Conservation (phyloP, 257 asterid genomes). For the Misopates orontium region DNA sequence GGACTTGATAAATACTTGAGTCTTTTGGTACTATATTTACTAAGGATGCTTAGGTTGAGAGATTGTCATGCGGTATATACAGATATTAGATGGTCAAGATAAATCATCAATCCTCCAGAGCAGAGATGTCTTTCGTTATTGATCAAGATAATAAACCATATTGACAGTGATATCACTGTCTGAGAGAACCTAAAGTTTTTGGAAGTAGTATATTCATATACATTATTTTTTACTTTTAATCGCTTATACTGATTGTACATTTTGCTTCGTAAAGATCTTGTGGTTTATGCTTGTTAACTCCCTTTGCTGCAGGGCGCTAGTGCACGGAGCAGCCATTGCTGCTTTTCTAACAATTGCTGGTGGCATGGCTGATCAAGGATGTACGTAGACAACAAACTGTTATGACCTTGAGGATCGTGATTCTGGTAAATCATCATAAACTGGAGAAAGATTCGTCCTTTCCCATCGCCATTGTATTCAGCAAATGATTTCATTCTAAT, state of each 20-base stretch:
- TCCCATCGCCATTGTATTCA: not conserved
- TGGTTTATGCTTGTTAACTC: not conserved
- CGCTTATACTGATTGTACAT: not conserved
- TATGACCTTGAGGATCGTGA: conserved; percentile 9
- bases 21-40: too few relatives aligned
- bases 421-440: not conserved
- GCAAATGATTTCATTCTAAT: not conserved
- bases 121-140: too few relatives aligned
- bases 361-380: conserved; percentile 96
- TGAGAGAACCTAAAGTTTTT: not conserved
- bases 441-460: not conserved
- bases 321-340: conserved; percentile 88
- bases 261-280: not conserved
- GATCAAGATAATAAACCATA: too few relatives aligned
- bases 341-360: conserved; percentile 82
- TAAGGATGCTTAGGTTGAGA: too few relatives aligned
- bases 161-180: not conserved
- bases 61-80: too few relatives aligned
- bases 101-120: too few relatives aligned
- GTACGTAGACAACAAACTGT: conserved; percentile 41
- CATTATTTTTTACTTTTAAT: not conserved
- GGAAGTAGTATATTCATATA: not conserved
- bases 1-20: too few relatives aligned
- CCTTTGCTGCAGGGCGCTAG: conserved; percentile 61
- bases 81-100: too few relatives aligned